Base-by-base conservation (phyloP, 176 grass and related monocot species). In the Oryza glaberrima region DNA sequence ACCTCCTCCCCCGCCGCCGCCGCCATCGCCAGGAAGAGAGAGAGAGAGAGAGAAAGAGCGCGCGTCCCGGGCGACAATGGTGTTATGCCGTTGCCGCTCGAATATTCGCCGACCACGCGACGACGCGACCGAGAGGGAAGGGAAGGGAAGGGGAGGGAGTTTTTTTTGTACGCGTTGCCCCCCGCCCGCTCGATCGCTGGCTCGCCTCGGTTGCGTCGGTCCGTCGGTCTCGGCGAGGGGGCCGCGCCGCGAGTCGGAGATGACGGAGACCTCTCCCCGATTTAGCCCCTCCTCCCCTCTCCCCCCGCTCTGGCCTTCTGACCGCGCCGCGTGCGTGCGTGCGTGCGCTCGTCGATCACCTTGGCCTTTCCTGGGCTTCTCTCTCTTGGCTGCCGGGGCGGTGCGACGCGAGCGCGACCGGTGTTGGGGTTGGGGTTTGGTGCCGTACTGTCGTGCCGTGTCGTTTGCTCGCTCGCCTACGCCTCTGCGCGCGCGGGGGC, bases 161-260 rank as follows among this genome's bases (percentile, higher is more conserved):
- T 1, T 5, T 5, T 56, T 7, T 34, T 38, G 76, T 70, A 47
- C 65, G 82, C 56, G 12, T 10, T 54, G 73, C 9, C 3, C 11
- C 32, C 30, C 30, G 30, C 30, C 30, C 30, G 30, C 30, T 16
- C 16, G 15, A 1, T 7, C 36, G 30, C 2, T 16, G 5, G 15
- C 0, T 7, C 36, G 13, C 14, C 44, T 40, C n/a, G 66, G 83
- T 77, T 64, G 30, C 82, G 82, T 72, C 77, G 38, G 44, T 2
- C 81, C 77, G 82, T 85, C 78, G 83, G 73, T 82, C 88, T 77
- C 83, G 83, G 43, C 82, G 77, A 81, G 47, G 69, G 26, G 65
- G 72, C 35, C 75, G 80, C 38, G 38, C 38, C 38, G 38, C 83
- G 67, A 43, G 79, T 61, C 73, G 41, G 44, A 58, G 52, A 58